These are phyloP conservation scores for Coemansia reversa DNA, from an alignment of 192 early-diverging fungal genomes.

Conservation along the genomic window DNA sequence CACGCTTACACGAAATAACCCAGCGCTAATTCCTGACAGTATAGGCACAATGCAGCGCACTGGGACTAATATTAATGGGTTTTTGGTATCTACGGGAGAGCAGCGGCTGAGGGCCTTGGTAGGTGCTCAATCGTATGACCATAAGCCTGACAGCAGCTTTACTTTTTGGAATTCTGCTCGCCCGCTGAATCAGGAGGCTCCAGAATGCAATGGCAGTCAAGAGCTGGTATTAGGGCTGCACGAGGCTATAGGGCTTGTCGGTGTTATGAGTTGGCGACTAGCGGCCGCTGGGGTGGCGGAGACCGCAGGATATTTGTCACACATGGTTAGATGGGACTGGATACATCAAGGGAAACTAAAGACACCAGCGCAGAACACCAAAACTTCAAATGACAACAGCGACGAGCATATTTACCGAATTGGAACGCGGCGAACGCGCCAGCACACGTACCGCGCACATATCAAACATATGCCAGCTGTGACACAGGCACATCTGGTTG, in stretches of 20 bases:
- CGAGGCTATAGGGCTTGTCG: background rate
- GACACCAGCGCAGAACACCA: background rate
- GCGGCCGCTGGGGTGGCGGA: constrained; percentile 6
- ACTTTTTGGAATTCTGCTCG: background rate
- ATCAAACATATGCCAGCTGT: constrained; percentile 27
- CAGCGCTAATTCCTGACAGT: constrained; percentile 21
- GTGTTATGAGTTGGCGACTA: background rate
- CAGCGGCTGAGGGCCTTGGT: background rate
- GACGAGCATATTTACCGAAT: constrained; percentile 27
- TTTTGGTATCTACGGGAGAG: background rate
- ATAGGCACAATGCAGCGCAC: constrained; percentile 7
- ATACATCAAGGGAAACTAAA: constrained; percentile 31
- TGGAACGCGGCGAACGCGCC: constrained; percentile 35
- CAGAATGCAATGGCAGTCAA: background rate
- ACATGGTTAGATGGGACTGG: constrained; percentile 44
- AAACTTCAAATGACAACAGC: background rate
- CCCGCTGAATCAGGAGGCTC: background rate
- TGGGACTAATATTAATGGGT: constrained; percentile 2
- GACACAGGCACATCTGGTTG: constrained; percentile 25
- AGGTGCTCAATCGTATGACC: background rate
- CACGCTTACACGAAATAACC: constrained; percentile 20
- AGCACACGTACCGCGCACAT: constrained; percentile 42
- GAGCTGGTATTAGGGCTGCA: background rate
- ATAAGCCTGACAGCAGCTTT: background rate
- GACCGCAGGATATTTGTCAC: constrained; percentile 23